Conservation (phyloP, 176 grass and related monocot genomes). For the Typha latifolia region DNA sequence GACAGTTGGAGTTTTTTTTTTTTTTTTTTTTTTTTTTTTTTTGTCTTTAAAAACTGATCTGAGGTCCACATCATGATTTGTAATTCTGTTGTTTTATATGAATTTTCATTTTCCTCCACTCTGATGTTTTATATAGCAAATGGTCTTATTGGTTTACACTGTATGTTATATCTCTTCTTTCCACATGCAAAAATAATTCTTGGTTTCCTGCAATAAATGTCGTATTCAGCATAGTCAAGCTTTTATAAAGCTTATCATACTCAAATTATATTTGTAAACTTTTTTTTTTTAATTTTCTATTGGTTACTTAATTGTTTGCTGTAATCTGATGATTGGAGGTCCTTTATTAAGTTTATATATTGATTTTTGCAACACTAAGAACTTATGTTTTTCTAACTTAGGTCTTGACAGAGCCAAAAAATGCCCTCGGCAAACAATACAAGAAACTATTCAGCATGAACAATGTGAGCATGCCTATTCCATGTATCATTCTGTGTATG, state of each 20-base stretch:
- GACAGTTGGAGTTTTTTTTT: not conserved
- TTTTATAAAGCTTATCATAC: too few species aligned
- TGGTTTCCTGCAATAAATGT: too few species aligned
- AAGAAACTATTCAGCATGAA: conserved; percentile 97
- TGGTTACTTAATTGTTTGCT: not conserved
- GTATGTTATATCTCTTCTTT: too few species aligned
- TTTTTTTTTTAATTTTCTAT: not conserved
- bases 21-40: not conserved
- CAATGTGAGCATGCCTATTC: conserved; percentile 49
- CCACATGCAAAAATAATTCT: too few species aligned
- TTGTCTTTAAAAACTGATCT: not conserved
- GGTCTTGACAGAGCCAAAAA: conserved; percentile 85
- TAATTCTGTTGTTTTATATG: too few species aligned
- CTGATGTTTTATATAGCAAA: too few species aligned
- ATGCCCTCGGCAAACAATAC: conserved; percentile 95
- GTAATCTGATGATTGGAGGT: not conserved
- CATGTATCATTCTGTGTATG: not conserved
- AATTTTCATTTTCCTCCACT: too few species aligned
- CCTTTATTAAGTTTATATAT: conserved; percentile 4
- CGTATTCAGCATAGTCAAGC: too few species aligned
- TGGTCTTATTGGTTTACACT: too few species aligned
- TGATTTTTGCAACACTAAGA: conserved; percentile 15
- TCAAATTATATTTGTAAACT: too few species aligned
- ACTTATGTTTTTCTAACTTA: conserved; percentile 27
- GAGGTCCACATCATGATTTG: not conserved